A percentile compares a stretch with the other conserved stretches of the same genome.
Evolutionary conservation across 1,139 yeast species (phyloP).

Genomic region (Nakaseomyces sp.): DNA sequence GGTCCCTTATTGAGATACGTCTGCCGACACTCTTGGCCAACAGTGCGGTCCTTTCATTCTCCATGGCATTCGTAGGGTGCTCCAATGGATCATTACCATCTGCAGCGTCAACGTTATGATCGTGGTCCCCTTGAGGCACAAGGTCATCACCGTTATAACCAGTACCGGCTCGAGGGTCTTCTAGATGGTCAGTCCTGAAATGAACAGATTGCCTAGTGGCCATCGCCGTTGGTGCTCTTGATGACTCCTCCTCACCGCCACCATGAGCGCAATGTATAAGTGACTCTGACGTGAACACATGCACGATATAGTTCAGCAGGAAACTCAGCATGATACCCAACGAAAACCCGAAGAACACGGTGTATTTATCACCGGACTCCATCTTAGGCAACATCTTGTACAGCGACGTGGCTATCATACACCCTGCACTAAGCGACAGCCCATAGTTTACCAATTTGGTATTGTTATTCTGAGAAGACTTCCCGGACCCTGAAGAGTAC

Average conservation of each 20-base stretch:
- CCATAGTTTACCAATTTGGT: slow-evolving; percentile 30
- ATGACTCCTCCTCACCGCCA: slow-evolving; percentile 26
- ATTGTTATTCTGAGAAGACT: slow-evolving; percentile 15
- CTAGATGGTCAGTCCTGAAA: background rate
- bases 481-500: slow-evolving; percentile 1
- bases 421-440: slow-evolving; percentile 57
- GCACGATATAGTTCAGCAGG: slow-evolving; percentile 54
- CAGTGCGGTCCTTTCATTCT: background rate
- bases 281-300: slow-evolving; percentile 68
- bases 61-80: background rate
- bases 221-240: background rate
- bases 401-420: slow-evolving; percentile 65
- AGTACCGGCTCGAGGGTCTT: background rate
- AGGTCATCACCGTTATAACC: slow-evolving; percentile 7
- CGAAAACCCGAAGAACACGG: slow-evolving; percentile 44
- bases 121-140: background rate
- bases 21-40: slow-evolving; percentile 4
- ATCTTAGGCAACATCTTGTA: slow-evolving; percentile 68
- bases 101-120: too few species aligned
- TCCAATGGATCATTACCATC: background rate
- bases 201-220: background rate
- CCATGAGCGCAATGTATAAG: slow-evolving; percentile 78
- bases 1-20: background rate
- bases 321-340: slow-evolving; percentile 56
- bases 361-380: slow-evolving; percentile 33